Evolutionary conservation across 2,329 filamentous ascomycete genomes (phyloP).

Genomic region (Didymella segeticola): DNA sequence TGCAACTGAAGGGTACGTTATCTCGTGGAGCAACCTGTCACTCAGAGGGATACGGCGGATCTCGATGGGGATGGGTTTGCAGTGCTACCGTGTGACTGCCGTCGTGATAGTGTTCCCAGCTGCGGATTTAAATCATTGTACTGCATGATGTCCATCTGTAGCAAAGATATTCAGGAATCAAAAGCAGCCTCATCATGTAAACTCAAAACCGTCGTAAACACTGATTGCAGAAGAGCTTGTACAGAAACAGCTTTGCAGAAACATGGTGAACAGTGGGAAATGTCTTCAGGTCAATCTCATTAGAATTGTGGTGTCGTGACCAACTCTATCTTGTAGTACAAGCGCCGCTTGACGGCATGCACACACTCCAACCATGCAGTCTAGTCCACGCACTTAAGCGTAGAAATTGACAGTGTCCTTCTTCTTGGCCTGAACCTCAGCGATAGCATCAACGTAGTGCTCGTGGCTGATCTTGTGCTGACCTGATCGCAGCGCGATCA

Average conservation of each 20-base stretch:
- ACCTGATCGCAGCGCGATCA: slow-evolving; percentile 94
- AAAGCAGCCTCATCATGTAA: neutral
- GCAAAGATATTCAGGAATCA: slow-evolving; percentile 3
- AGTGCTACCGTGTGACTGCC: too few species aligned
- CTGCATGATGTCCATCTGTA: slow-evolving; percentile 1
- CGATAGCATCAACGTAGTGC: slow-evolving; percentile 97
- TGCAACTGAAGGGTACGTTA: too few species aligned
- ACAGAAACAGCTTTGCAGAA: too few species aligned
- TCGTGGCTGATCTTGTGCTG: slow-evolving; percentile 98
- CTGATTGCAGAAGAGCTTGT: too few species aligned
- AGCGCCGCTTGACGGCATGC: slow-evolving; percentile 27
- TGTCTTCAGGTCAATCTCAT: slow-evolving; percentile 6
- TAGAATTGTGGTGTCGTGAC: slow-evolving; percentile 17
- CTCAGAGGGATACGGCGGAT: neutral
- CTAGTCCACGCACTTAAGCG: slow-evolving; percentile 35
- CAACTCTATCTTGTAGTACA: slow-evolving; percentile 46
- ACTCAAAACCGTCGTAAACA: too few species aligned
- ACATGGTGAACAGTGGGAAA: neutral
- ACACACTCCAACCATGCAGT: slow-evolving; percentile 29
- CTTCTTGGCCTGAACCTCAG: slow-evolving; percentile 91
- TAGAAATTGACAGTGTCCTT: slow-evolving; percentile 71
- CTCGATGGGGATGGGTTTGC: neutral
- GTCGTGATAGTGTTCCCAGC: neutral
- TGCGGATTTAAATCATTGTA: neutral
- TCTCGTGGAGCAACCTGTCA: neutral